Evolutionary conservation across 116 monocot species (phyloP).

Genomic region (Phalaenopsis hybrid): DNA sequence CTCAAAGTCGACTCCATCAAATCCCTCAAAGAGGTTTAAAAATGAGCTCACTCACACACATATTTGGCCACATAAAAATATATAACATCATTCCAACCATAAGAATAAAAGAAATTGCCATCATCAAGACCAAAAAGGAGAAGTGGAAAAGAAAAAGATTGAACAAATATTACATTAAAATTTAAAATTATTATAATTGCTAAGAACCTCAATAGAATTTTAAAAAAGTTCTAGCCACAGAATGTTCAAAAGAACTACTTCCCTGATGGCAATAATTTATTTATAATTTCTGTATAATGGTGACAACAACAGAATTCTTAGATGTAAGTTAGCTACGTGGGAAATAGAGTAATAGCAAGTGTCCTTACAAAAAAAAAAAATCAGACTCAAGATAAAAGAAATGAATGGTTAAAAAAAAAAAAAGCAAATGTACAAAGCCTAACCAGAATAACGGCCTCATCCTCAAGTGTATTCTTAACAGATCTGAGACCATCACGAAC

Average conservation of each 20-base stretch:
- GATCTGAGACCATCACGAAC: conserved; percentile 97
- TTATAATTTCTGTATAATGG: neutral
- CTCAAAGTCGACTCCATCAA: no score
- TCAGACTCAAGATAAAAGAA: neutral
- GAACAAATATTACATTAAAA: neutral
- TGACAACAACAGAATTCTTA: neutral
- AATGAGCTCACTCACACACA: no score
- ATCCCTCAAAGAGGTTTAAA: no score
- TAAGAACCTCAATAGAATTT: neutral
- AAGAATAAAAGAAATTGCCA: no score
- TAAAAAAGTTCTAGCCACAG: neutral
- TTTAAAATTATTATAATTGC: neutral
- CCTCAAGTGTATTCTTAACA: conserved; percentile 95
- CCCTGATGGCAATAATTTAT: neutral
- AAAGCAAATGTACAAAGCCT: conserved; percentile 7
- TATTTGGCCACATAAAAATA: no score
- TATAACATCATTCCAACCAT: no score
- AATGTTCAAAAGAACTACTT: neutral
- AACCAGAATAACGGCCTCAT: conserved; percentile 90
- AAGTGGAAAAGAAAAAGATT: neutral
- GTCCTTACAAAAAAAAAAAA: neutral
- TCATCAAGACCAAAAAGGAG: no score
- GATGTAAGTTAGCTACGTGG: neutral
- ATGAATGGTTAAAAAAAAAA: neutral
- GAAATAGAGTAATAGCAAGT: neutral